These are phyloP conservation scores for Reutealis trisperma DNA, from an alignment of 345 rosid genomes.

Conservation along the genomic window DNA sequence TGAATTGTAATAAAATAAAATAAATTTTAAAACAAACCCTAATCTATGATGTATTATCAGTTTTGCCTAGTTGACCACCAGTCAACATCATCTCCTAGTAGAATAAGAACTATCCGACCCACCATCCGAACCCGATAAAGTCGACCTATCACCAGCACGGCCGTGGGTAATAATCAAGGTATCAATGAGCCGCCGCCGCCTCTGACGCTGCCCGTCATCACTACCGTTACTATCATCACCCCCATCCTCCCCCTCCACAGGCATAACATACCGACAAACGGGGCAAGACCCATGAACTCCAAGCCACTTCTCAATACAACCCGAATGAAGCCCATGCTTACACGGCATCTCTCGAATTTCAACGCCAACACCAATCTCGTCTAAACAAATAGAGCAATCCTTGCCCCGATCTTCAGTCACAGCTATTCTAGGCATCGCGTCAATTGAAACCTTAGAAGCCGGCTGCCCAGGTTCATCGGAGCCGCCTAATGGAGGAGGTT, in stretches of 20 bases:
- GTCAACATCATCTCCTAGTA: background rate
- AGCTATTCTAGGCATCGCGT: conserved; percentile 14
- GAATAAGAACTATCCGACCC: background rate
- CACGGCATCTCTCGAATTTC: conserved; percentile 28
- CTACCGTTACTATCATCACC: background rate
- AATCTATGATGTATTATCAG: no score
- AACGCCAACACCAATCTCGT: background rate
- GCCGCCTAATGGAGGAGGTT: no score
- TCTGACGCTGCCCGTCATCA: background rate
- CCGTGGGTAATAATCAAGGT: background rate
- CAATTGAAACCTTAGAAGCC: conserved; percentile 26
- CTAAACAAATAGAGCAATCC: conserved; percentile 30
- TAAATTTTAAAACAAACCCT: background rate
- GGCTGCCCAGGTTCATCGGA: background rate
- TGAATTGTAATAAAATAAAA: no score
- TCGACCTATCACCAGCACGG: background rate
- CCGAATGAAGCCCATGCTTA: conserved; percentile 26
- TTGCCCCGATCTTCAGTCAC: conserved; percentile 1
- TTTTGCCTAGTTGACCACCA: background rate
- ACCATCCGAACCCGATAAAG: background rate
- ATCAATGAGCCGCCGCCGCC: background rate
- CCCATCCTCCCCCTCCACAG: background rate
- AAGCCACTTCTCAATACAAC: conserved; percentile 28
- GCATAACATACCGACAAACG: conserved; percentile 22
- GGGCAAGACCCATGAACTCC: conserved; percentile 22